Percentiles rank a stretch among this genome's conserved stretches.
phyloP scores from a whole-genome alignment of 2,329 filamentous ascomycete species.

The Beauveria medogensis region DNA sequence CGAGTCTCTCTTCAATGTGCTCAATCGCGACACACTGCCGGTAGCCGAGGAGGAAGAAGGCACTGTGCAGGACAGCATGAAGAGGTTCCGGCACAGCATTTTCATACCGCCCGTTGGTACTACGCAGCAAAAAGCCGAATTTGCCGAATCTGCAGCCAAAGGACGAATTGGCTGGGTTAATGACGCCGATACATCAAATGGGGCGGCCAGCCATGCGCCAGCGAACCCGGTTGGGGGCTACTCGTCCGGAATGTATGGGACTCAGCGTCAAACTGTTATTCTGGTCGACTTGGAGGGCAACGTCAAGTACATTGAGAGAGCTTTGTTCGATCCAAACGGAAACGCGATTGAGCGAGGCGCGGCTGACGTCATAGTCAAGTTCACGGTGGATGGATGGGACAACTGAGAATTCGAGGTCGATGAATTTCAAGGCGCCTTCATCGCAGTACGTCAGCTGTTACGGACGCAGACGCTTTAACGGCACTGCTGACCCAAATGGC shows the following conservation, averaged over 20 bases:
- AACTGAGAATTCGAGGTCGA: constrained; percentile 12
- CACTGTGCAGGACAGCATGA: constrained; percentile 23
- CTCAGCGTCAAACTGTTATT: constrained; percentile 55
- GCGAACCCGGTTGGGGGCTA: constrained; percentile 30
- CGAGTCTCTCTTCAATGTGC: constrained; percentile 42
- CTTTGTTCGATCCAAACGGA: constrained; percentile 51
- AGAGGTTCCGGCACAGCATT: constrained; percentile 29
- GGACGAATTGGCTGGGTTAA: not conserved
- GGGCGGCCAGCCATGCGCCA: constrained; percentile 17
- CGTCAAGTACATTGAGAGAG: constrained; percentile 50
- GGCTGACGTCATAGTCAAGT: constrained; percentile 48
- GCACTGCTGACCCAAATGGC: not conserved
- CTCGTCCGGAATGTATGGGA: constrained; percentile 55
- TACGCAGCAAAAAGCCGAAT: constrained; percentile 30
- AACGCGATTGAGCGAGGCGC: constrained; percentile 44
- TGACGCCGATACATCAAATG: constrained; percentile 19
- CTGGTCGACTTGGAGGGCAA: constrained; percentile 56
- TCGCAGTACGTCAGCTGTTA: too few species aligned
- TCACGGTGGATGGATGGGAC: constrained; percentile 48
- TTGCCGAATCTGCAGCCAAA: not conserved
- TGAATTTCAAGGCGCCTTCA: too few species aligned
- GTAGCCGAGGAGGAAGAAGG: constrained; percentile 29
- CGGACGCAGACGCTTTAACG: too few species aligned
- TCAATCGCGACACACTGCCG: constrained; percentile 51
- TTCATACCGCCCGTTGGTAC: constrained; percentile 45